Evolutionary conservation across 2,329 filamentous ascomycete species (phyloP).

Genomic region (Myriosclerotinia curreyana): DNA sequence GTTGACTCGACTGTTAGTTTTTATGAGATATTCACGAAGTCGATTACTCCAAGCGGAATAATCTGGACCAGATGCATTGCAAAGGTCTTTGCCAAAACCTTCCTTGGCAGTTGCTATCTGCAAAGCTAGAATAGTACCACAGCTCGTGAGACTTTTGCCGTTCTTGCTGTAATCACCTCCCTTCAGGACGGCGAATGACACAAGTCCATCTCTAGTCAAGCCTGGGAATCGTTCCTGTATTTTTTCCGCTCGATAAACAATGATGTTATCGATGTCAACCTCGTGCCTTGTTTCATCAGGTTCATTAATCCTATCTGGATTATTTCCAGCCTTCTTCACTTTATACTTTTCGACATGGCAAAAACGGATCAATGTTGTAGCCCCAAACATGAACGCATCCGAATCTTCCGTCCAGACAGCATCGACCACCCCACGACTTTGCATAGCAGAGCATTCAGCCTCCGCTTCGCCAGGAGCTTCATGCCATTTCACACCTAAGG

Average conservation of each 20-base stretch:
- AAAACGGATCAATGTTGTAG: slow-evolving; percentile 69
- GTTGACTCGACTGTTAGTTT: background rate
- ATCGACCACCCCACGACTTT: slow-evolving; percentile 76
- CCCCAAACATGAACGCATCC: slow-evolving; percentile 94
- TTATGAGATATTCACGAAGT: slow-evolving; percentile 7
- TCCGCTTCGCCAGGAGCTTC: slow-evolving; percentile 91
- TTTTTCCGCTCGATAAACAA: slow-evolving; percentile 64
- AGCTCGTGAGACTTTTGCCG: slow-evolving; percentile 66
- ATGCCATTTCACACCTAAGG: slow-evolving; percentile 79
- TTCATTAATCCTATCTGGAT: slow-evolving; percentile 49
- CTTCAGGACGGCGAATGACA: slow-evolving; percentile 86
- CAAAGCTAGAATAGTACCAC: slow-evolving; percentile 78
- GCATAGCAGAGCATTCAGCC: slow-evolving; percentile 84
- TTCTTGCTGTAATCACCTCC: slow-evolving; percentile 88
- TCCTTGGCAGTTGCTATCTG: slow-evolving; percentile 70
- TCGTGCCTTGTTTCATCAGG: slow-evolving; percentile 59
- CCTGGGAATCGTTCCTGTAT: slow-evolving; percentile 48
- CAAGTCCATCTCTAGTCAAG: slow-evolving; percentile 80
- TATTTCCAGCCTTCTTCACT: background rate
- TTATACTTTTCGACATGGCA: slow-evolving; percentile 54
- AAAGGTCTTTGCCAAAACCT: slow-evolving; percentile 63
- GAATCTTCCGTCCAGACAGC: slow-evolving; percentile 92
- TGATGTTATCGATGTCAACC: slow-evolving; percentile 63
- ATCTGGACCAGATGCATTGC: background rate
- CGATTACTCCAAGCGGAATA: slow-evolving; percentile 1